A percentile compares a stretch with the other conserved stretches of the same genome.
phyloP scores from a whole-genome alignment of 176 grass and related monocot species.

The Ampelocalamus luodianensis region DNA sequence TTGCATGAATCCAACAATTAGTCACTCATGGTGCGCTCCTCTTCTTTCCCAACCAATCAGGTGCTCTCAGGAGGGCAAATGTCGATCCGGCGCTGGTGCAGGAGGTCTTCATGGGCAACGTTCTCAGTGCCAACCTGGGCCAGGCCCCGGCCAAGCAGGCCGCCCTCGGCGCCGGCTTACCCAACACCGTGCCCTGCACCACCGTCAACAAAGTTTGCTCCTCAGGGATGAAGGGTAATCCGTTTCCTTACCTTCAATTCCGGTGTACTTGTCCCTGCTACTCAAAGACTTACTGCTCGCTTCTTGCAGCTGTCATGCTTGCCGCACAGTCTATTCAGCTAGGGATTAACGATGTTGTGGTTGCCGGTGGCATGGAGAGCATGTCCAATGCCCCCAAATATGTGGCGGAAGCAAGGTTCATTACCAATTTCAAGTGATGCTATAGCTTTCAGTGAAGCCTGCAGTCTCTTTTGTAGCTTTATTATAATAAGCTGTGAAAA shows the following conservation, averaged over 20 bases:
- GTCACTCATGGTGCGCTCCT: background rate
- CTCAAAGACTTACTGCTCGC: background rate
- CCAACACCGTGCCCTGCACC: conserved; percentile 81
- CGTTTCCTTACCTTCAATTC: background rate
- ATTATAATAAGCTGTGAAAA: background rate
- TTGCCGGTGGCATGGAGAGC: conserved; percentile 96
- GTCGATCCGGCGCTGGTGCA: conserved; percentile 77
- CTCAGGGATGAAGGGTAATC: conserved; percentile 87
- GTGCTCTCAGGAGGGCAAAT: conserved; percentile 72
- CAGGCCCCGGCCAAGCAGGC: conserved; percentile 94
- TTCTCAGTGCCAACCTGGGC: conserved; percentile 90
- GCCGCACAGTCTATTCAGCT: conserved; percentile 90
- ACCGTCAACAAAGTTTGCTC: conserved; percentile 96
- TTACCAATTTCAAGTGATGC: background rate
- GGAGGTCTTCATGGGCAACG: conserved; percentile 96
- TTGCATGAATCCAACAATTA: background rate
- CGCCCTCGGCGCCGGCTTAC: conserved; percentile 78
- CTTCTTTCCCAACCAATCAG: conserved; percentile 29
- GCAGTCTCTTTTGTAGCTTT: background rate
- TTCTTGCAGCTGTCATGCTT: conserved; percentile 71
- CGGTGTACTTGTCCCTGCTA: background rate
- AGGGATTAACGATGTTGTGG: conserved; percentile 80
- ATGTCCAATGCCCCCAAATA: conserved; percentile 98
- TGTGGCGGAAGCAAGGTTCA: conserved; percentile 67
- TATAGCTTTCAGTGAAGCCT: background rate